Base-by-base conservation (phyloP, 306 rosid species). In the Gleditsia sinensis region DNA sequence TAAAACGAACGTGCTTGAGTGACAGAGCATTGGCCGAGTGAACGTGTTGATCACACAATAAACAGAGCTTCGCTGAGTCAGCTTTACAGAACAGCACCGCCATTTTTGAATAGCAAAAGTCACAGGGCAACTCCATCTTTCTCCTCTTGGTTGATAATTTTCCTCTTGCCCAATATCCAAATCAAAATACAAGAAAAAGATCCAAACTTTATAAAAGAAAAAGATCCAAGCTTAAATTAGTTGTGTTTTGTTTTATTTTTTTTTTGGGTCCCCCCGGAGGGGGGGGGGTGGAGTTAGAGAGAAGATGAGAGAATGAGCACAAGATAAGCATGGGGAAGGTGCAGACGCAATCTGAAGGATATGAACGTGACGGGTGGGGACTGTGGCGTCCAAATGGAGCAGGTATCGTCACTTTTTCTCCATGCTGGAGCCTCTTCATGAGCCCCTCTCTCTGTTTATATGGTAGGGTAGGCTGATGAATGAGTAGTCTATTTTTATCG, bases 1-100 rank as follows among this genome's bases (percentile, higher is more conserved):
- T 81, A 36, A 1, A 72, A 13, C 88, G 84, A 17, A 82, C 71
- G 84, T 86, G 90, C 74, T 76, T 86, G 54, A 83, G 79, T 16
- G 90, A 84, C 27, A 86, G 82, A 0, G 86, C 74, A 73, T 86
- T 86, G 25, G 88, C 88, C 3, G 86, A 70, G 76, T 86, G 90
- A 17, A 86, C 86, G 46, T 69, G 88, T 11, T 82, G 88, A 72
- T 83, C 88, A 5, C 88, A 86, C 0, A 66, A 5, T 9, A 86
- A 24, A 30, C 90, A 86, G 6, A 83, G 88, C 34, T 68, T 86
- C 0, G 88, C 84, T 0, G 81, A 75, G 71, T 86, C 88, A 7
- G 88, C 79, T 12, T 19, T 40, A 69, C 90, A 76, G 53, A 68
- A 78, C 40, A 86, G 72, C 2, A 78, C 72, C 7, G 86, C 88